These are phyloP conservation scores for Calophaca sinica DNA, from an alignment of 306 rosid genomes.

Conservation along the genomic window DNA sequence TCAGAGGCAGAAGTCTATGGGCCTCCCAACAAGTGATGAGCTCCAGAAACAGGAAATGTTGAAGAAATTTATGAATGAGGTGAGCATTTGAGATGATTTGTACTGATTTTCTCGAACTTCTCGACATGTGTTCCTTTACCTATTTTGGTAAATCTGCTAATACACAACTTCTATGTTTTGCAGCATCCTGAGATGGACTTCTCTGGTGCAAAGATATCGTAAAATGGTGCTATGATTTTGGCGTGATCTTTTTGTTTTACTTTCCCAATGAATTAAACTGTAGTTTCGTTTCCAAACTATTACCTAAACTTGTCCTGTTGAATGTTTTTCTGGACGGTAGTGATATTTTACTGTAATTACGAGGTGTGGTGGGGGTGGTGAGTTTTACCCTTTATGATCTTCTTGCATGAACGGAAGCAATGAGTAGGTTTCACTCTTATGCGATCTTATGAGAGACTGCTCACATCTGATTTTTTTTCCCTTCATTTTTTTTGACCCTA, in stretches of 20 bases:
- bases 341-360: no score
- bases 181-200: conserved; percentile 99
- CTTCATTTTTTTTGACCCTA: no score
- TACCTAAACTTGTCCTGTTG: no score
- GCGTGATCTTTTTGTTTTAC: not conserved
- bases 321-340: no score
- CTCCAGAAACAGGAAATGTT: conserved; percentile 78
- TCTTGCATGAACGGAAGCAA: no score
- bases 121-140: not conserved
- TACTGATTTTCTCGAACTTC: not conserved
- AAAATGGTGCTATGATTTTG: not conserved
- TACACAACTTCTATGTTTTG: conserved; percentile 28
- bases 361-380: no score
- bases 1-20: conserved; percentile 92
- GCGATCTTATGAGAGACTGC: no score
- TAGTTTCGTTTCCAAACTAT: not conserved
- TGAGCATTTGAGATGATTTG: conserved; percentile 24
- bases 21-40: conserved; percentile 90
- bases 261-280: not conserved
- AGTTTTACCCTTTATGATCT: no score
- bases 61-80: conserved; percentile 92
- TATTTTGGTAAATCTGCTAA: not conserved
- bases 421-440: no score
- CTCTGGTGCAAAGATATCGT: conserved; percentile 73
- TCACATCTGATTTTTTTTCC: no score